Evolutionary conservation across 352 stramenopile species (phyloP).

Genomic region (Phytopythium boreale): DNA sequence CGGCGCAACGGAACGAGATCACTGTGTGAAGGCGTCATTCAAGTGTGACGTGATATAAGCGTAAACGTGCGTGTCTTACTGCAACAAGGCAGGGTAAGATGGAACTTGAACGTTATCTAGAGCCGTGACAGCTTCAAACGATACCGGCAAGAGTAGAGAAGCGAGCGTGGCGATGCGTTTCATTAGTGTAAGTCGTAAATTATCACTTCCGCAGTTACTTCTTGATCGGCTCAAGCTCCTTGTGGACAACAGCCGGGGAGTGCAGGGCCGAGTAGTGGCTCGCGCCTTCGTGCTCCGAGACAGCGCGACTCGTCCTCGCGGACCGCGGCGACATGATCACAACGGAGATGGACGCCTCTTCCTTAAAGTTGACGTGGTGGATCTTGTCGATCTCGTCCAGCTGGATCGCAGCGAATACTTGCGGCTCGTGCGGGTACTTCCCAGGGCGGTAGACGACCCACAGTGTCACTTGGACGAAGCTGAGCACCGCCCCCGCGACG

Average conservation of each 20-base stretch:
- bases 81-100: neutral
- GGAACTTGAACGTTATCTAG: neutral
- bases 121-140: neutral
- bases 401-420: neutral
- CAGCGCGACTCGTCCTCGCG: neutral
- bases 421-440: conserved; percentile 2
- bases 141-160: neutral
- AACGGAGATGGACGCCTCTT: conserved; percentile 4
- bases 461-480: conserved; percentile 16
- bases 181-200: neutral
- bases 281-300: neutral
- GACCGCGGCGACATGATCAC: neutral
- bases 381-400: conserved; percentile 6
- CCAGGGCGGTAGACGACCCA: conserved; percentile 23
- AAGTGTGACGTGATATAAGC: neutral
- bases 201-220: neutral
- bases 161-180: too few relatives aligned
- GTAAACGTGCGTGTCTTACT: neutral
- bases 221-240: neutral
- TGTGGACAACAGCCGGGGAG: neutral
- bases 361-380: conserved; percentile 1
- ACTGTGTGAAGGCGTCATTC: neutral
- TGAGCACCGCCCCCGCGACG: conserved; percentile 13
- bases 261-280: neutral
- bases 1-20: neutral